phyloP scores from a whole-genome alignment of 495 filamentous ascomycete genomes.

The Penicillium malachiteum region DNA sequence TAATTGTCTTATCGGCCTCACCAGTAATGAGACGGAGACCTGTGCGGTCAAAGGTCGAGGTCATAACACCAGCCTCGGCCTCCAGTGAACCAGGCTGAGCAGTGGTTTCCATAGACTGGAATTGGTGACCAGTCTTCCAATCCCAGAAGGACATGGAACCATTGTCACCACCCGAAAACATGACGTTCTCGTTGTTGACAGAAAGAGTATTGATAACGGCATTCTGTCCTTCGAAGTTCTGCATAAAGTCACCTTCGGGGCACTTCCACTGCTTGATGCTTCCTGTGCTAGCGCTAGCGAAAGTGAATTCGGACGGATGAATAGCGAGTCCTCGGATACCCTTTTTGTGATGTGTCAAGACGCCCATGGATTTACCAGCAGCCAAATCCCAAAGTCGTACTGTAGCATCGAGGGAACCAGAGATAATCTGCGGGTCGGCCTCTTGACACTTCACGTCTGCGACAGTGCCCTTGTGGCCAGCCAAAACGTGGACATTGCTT shows the following conservation, averaged over 20 bases:
- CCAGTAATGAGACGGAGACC: conserved; percentile 88
- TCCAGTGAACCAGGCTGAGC: conserved; percentile 94
- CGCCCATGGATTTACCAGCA: conserved; percentile 92
- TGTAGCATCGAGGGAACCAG: conserved; percentile 83
- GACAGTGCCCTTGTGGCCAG: conserved; percentile 86
- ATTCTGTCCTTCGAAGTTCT: conserved; percentile 97
- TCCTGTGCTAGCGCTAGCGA: conserved; percentile 84
- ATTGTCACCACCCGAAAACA: conserved; percentile 95
- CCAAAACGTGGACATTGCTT: conserved; percentile 90
- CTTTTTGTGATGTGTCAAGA: conserved; percentile 98
- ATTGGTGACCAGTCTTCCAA: conserved; percentile 94
- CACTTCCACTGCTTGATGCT: conserved; percentile 99
- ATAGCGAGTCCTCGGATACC: conserved; percentile 81
- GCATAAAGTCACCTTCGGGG: conserved; percentile 97
- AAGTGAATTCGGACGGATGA: conserved; percentile 95
- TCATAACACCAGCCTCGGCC: conserved; percentile 92
- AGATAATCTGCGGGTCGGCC: conserved; percentile 94
- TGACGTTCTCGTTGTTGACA: conserved; percentile 90
- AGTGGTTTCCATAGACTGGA: conserved; percentile 81
- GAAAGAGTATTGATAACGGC: conserved; percentile 93
- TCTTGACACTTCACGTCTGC: conserved; percentile 90
- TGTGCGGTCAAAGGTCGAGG: conserved; percentile 83
- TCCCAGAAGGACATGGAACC: conserved; percentile 98
- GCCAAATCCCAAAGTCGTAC: conserved; percentile 96
- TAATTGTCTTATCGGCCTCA: conserved; percentile 96